Percentiles rank a stretch among this genome's conserved stretches.
Conservation (phyloP, 2,329 filamentous ascomycete genomes). For the Paraphaeosphaeria minitans region DNA sequence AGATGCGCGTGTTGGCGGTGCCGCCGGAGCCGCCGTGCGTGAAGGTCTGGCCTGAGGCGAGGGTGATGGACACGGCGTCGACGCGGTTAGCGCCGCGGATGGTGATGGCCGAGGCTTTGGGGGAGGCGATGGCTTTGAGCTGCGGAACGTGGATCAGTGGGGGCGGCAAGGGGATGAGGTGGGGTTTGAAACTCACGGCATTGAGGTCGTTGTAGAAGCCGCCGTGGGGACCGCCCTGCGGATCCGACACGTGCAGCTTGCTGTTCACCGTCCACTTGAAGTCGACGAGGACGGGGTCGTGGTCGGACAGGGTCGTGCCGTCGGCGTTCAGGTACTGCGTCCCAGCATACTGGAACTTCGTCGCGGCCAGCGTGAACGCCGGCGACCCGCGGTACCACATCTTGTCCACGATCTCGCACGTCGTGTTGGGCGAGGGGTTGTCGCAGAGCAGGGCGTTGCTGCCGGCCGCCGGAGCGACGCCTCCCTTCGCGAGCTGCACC, state of each 20-base stretch:
- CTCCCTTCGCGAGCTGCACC: slow-evolving; percentile 56
- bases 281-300: slow-evolving; percentile 67
- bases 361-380: slow-evolving; percentile 55
- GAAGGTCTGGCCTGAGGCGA: slow-evolving; percentile 56
- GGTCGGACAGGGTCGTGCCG: slow-evolving; percentile 65
- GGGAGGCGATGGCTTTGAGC: slow-evolving; percentile 23
- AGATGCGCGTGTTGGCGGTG: slow-evolving; percentile 51
- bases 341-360: slow-evolving; percentile 61
- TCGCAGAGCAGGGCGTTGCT: slow-evolving; percentile 51
- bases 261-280: slow-evolving; percentile 48
- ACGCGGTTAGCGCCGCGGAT: slow-evolving; percentile 58
- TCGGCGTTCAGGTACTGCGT: slow-evolving; percentile 62
- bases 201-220: slow-evolving; percentile 61
- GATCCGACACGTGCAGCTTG: slow-evolving; percentile 52
- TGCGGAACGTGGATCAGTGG: neutral
- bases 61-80: slow-evolving; percentile 56
- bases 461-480: neutral
- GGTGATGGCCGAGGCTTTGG: slow-evolving; percentile 47
- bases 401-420: slow-evolving; percentile 72
- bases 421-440: slow-evolving; percentile 59
- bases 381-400: slow-evolving; percentile 63
- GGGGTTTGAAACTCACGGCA: neutral
- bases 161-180: neutral
- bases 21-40: slow-evolving; percentile 62
- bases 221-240: slow-evolving; percentile 57